Evolutionary conservation across 768 basidiomycete species (phyloP).

Genomic region (Phanerodontia chrysosporium): DNA sequence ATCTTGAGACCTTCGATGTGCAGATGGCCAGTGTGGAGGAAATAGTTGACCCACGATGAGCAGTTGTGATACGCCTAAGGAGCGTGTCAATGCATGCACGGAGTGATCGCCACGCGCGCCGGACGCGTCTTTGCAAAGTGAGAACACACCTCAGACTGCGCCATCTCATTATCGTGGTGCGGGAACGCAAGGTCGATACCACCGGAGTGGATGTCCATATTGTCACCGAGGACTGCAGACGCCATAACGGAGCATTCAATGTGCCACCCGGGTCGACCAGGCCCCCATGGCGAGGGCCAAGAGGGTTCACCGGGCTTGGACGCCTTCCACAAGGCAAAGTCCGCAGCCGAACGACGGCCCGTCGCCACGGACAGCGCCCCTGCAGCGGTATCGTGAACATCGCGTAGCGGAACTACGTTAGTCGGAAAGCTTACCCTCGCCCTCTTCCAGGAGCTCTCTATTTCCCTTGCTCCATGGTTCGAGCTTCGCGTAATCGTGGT

Average conservation of each 20-base stretch:
- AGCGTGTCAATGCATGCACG: constrained; percentile 1
- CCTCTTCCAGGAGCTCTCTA: constrained; percentile 81
- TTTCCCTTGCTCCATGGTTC: constrained; percentile 97
- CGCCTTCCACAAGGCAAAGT: constrained; percentile 98
- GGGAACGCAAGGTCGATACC: constrained; percentile 98
- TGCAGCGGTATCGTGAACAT: constrained; percentile 19
- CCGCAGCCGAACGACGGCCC: constrained; percentile 76
- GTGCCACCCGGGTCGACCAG: constrained; percentile 97
- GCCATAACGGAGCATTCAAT: constrained; percentile 99
- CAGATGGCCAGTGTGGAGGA: constrained; percentile 95
- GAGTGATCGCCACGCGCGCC: background rate
- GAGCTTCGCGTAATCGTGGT: constrained; percentile 88
- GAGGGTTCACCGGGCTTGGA: constrained; percentile 95
- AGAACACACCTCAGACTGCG: constrained; percentile 80
- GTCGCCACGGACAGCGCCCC: constrained; percentile 53
- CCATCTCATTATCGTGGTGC: constrained; percentile 98
- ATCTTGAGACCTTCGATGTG: constrained; percentile 99
- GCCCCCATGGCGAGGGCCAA: constrained; percentile 96
- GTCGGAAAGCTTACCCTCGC: constrained; percentile 63
- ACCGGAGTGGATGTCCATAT: constrained; percentile 97
- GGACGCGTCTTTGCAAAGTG: constrained; percentile 2
- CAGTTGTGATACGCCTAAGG: constrained; percentile 89
- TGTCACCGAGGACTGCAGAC: constrained; percentile 79
- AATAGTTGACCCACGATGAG: constrained; percentile 95
- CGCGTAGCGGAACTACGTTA: background rate